Conservation (phyloP, 805 yeast species). For the Clavispora asparagi region DNA sequence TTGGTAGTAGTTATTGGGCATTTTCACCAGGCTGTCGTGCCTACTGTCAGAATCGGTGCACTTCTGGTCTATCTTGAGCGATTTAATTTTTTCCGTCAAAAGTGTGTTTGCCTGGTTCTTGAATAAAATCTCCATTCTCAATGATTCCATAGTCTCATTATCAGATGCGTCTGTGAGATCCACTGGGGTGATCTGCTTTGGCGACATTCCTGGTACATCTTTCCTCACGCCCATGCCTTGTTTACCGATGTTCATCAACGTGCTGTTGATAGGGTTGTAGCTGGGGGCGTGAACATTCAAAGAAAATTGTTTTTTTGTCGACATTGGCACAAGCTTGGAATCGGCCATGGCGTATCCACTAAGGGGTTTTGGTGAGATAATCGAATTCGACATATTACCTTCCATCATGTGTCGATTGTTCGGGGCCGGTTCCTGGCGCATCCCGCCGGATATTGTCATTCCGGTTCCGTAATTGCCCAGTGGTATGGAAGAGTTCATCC, state of each 20-base stretch:
- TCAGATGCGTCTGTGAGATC: neutral
- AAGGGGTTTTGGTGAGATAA: neutral
- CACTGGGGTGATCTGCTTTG: neutral
- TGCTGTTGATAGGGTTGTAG: constrained; percentile 18
- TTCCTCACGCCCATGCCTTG: neutral
- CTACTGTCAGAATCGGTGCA: neutral
- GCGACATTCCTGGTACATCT: neutral
- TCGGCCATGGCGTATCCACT: neutral
- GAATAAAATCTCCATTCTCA: constrained; percentile 47
- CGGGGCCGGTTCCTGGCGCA: neutral
- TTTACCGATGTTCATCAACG: constrained; percentile 7
- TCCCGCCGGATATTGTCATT: neutral
- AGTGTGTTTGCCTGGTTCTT: constrained; percentile 44
- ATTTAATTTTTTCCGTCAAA: constrained; percentile 29
- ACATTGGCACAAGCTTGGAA: neutral
- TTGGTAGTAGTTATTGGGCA: constrained; percentile 42
- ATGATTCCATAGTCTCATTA: constrained; percentile 22
- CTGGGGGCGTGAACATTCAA: constrained; percentile 29
- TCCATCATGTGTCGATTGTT: neutral
- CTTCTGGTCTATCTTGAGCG: constrained; percentile 10
- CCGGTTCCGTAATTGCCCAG: neutral
- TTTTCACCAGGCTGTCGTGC: constrained; percentile 16
- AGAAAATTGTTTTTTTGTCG: constrained; percentile 6
- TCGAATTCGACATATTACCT: neutral
- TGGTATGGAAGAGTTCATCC: neutral